Conservation (phyloP, 1,284 basidiomycete genomes). For the Heliocybe sulcata region DNA sequence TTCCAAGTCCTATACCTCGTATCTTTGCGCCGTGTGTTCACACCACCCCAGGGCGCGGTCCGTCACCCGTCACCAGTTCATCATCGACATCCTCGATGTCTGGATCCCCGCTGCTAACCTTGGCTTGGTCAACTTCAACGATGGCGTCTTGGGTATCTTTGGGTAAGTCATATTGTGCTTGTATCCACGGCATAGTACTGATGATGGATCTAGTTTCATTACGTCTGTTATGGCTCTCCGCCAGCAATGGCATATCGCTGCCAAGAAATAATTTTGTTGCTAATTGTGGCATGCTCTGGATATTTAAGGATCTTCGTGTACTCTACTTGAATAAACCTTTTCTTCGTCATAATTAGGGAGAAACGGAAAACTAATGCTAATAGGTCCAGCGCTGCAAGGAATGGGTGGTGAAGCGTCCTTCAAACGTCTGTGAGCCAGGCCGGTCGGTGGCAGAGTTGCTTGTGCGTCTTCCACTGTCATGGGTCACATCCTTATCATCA, state of each 20-base stretch:
- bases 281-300: background rate
- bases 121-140: conserved; percentile 76
- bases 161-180: conserved; percentile 47
- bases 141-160: conserved; percentile 78
- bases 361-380: too few relatives aligned
- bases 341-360: too few relatives aligned
- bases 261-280: conserved; percentile 26
- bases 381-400: too few relatives aligned
- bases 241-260: conserved; percentile 45
- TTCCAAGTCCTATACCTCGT: conserved; percentile 6
- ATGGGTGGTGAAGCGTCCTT: too few relatives aligned
- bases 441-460: background rate
- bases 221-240: conserved; percentile 51
- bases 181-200: background rate
- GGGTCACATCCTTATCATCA: background rate
- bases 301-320: background rate
- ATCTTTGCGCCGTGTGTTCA: conserved; percentile 3
- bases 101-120: conserved; percentile 87
- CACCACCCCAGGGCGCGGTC: conserved; percentile 44
- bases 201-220: conserved; percentile 36
- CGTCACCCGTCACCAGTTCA: conserved; percentile 68
- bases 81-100: conserved; percentile 77
- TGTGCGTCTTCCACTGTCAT: conserved; percentile 1
- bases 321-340: background rate
- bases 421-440: conserved; percentile 2